Evolutionary conservation across 768 basidiomycete genomes (phyloP).

Genomic region (Tylopilus intermedius): DNA sequence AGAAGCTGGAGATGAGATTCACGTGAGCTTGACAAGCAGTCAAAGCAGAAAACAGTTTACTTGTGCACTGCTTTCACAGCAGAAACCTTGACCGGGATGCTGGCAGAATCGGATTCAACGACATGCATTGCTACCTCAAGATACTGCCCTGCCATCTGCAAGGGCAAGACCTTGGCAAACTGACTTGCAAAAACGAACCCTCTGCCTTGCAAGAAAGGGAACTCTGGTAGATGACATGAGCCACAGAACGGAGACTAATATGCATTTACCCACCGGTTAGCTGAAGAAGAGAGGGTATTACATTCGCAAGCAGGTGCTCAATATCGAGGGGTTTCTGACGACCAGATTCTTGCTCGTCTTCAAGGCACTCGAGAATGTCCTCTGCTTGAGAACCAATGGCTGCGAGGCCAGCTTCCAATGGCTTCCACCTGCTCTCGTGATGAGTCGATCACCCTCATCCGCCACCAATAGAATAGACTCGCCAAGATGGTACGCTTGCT

Average conservation of each 20-base stretch:
- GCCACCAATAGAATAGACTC: slow-evolving; percentile 16
- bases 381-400: slow-evolving; percentile 78
- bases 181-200: slow-evolving; percentile 94
- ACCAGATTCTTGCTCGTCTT: slow-evolving; percentile 67
- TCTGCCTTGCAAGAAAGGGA: slow-evolving; percentile 91
- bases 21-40: slow-evolving; percentile 2
- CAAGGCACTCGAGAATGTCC: slow-evolving; percentile 66
- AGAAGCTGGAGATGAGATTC: slow-evolving; percentile 52
- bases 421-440: slow-evolving; percentile 70
- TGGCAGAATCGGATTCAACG: slow-evolving; percentile 65
- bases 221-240: slow-evolving; percentile 42
- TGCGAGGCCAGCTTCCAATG: slow-evolving; percentile 80
- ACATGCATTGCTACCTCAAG: slow-evolving; percentile 83
- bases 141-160: slow-evolving; percentile 75
- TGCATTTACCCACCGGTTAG: slow-evolving; percentile 53
- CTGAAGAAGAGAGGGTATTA: slow-evolving; percentile 72
- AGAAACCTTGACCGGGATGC: slow-evolving; percentile 88
- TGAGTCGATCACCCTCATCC: neutral
- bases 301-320: slow-evolving; percentile 64
- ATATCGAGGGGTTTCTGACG: slow-evolving; percentile 70
- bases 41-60: slow-evolving; percentile 42
- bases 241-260: neutral
- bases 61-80: slow-evolving; percentile 92
- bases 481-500: slow-evolving; percentile 61
- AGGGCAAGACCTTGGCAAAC: slow-evolving; percentile 69